A percentile compares a stretch with the other conserved stretches of the same genome.
phyloP scores from a whole-genome alignment of 306 rosid species.

The Acacia melanoxylon region DNA sequence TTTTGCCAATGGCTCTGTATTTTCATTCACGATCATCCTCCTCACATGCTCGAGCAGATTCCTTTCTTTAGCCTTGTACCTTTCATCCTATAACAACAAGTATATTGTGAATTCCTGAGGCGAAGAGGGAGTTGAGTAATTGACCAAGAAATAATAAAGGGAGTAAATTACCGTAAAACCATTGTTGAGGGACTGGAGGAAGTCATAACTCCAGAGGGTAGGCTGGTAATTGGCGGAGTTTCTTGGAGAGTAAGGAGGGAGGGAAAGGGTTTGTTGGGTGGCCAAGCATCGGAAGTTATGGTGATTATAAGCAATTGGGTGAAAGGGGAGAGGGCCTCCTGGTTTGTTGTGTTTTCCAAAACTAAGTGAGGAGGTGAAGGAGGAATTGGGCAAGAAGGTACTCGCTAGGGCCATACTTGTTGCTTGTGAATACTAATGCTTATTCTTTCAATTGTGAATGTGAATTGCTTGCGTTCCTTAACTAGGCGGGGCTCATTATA shows the following conservation, averaged over 20 bases:
- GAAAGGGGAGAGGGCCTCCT: not conserved
- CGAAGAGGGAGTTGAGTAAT: not conserved
- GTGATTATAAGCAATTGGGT: not conserved
- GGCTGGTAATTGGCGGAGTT: slow-evolving; percentile 53
- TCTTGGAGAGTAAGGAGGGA: slow-evolving; percentile 14
- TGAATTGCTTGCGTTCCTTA: not conserved
- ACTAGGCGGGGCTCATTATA: not conserved
- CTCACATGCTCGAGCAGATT: slow-evolving; percentile 38
- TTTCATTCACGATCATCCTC: slow-evolving; percentile 39
- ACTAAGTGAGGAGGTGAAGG: not conserved
- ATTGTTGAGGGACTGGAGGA: slow-evolving; percentile 48
- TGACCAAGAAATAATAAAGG: not conserved
- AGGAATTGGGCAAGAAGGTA: not conserved
- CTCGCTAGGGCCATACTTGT: not conserved
- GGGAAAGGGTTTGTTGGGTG: not conserved
- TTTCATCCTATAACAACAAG: slow-evolving; percentile 17
- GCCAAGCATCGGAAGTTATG: slow-evolving; percentile 20
- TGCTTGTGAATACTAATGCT: not conserved
- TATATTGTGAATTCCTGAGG: not conserved
- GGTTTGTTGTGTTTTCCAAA: not conserved
- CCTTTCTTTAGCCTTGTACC: not conserved
- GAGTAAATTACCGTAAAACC: slow-evolving; percentile 27
- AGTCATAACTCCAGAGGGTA: slow-evolving; percentile 45
- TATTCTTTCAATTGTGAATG: not conserved
- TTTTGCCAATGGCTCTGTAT: not conserved